Percentiles rank a stretch among this genome's conserved stretches.
phyloP scores from a whole-genome alignment of 2,329 filamentous ascomycete genomes.

The Nigrospora oryzae region DNA sequence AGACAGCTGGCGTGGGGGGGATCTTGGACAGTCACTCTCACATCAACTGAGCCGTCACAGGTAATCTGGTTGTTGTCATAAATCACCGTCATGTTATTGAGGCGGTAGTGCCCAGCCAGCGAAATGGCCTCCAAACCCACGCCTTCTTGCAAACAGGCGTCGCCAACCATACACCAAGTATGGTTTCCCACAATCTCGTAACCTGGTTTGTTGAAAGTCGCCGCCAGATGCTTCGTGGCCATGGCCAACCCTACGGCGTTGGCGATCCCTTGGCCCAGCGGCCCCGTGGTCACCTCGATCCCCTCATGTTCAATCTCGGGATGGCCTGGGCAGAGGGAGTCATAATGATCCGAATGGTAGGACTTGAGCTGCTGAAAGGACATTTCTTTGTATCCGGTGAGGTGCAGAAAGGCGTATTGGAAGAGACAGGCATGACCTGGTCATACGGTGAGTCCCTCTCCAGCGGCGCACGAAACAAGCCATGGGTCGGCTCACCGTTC shows the following conservation, averaged over 20 bases:
- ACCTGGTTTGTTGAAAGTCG: constrained; percentile 39
- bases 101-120: constrained; percentile 38
- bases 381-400: constrained; percentile 40
- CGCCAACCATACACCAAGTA: constrained; percentile 46
- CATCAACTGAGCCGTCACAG: constrained; percentile 43
- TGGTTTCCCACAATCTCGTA: constrained; percentile 38
- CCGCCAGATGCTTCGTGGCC: constrained; percentile 42
- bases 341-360: constrained; percentile 32
- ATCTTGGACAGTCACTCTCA: constrained; percentile 9
- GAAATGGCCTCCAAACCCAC: constrained; percentile 45
- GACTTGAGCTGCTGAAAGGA: constrained; percentile 43
- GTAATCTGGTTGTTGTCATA: constrained; percentile 53
- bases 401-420: constrained; percentile 40
- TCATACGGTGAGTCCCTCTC: background rate
- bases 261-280: constrained; percentile 46
- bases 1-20: background rate
- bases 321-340: constrained; percentile 40
- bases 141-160: constrained; percentile 47
- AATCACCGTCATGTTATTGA: constrained; percentile 44
- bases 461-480: background rate
- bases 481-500: constrained; percentile 29
- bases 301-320: constrained; percentile 47
- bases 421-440: constrained; percentile 38
- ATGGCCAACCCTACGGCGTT: constrained; percentile 49
- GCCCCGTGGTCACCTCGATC: constrained; percentile 49